phyloP scores from a whole-genome alignment of 164 flowering plant species.

The Vitis amurensis region DNA sequence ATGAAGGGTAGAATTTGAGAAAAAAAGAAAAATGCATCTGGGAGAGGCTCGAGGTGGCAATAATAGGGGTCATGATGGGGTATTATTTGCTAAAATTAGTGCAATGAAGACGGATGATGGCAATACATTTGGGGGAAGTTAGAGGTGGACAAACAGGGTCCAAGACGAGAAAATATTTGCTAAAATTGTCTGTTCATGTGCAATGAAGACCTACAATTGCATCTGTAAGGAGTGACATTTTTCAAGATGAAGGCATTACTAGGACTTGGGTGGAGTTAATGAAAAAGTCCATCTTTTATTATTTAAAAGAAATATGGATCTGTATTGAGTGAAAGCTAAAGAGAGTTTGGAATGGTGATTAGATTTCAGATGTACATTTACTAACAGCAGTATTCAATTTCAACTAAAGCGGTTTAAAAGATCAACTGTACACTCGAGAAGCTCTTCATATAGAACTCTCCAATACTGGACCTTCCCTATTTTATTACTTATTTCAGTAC shows the following conservation, averaged over 20 bases:
- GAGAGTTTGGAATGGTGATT: background rate
- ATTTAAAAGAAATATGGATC: background rate
- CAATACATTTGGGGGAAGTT: too few species aligned
- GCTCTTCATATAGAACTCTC: background rate
- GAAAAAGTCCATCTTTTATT: background rate
- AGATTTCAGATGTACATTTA: background rate
- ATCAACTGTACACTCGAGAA: background rate
- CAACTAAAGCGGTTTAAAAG: background rate
- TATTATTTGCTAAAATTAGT: background rate
- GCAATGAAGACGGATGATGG: background rate
- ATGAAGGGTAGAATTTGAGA: background rate
- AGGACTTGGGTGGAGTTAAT: background rate
- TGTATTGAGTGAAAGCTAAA: background rate
- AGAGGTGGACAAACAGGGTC: too few species aligned
- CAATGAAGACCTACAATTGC: too few species aligned
- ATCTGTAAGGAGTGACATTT: too few species aligned
- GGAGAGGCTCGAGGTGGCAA: background rate
- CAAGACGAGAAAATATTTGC: too few species aligned
- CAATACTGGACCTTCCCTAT: background rate
- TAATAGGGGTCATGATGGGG: background rate
- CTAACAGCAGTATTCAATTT: background rate
- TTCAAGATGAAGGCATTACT: too few species aligned
- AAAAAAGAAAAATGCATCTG: background rate
- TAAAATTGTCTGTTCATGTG: too few species aligned
- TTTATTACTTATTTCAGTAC: background rate